Conservation (phyloP, 1,284 basidiomycete species). For the Marasmius oreades region DNA sequence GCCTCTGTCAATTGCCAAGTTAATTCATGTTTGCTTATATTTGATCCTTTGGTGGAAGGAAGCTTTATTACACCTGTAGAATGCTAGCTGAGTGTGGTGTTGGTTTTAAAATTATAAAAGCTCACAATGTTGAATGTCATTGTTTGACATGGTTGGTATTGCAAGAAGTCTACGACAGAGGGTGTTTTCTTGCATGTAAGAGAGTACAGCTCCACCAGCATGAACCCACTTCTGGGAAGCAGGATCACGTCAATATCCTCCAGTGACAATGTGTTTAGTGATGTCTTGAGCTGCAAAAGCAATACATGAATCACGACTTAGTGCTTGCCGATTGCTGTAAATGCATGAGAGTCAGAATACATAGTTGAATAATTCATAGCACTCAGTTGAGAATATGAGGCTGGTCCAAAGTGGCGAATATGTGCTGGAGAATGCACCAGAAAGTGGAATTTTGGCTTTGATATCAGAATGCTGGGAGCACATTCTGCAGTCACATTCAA, state of each 20-base stretch:
- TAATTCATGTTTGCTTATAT: no score
- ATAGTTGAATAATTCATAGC: slow-evolving; percentile 18
- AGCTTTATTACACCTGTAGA: no score
- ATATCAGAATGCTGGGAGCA: slow-evolving; percentile 17
- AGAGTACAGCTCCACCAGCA: background rate
- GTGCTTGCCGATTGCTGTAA: slow-evolving; percentile 19
- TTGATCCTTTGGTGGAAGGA: no score
- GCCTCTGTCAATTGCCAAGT: background rate
- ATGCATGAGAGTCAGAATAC: slow-evolving; percentile 15
- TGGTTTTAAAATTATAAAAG: background rate
- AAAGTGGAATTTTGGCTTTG: slow-evolving; percentile 22
- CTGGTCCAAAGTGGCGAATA: slow-evolving; percentile 22
- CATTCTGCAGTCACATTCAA: slow-evolving; percentile 13
- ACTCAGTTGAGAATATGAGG: slow-evolving; percentile 16
- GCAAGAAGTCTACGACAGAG: background rate
- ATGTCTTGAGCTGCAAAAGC: background rate
- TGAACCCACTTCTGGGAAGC: background rate
- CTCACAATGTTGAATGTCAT: background rate
- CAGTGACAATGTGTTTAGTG: background rate
- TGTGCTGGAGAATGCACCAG: slow-evolving; percentile 18
- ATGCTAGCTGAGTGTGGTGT: background rate
- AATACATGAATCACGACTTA: slow-evolving; percentile 14
- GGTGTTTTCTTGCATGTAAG: background rate
- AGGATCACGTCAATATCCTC: background rate
- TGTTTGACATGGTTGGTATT: background rate